These are phyloP conservation scores for Aspergillus caelatus DNA, from an alignment of 2,329 filamentous ascomycete genomes.

Conservation along the genomic window DNA sequence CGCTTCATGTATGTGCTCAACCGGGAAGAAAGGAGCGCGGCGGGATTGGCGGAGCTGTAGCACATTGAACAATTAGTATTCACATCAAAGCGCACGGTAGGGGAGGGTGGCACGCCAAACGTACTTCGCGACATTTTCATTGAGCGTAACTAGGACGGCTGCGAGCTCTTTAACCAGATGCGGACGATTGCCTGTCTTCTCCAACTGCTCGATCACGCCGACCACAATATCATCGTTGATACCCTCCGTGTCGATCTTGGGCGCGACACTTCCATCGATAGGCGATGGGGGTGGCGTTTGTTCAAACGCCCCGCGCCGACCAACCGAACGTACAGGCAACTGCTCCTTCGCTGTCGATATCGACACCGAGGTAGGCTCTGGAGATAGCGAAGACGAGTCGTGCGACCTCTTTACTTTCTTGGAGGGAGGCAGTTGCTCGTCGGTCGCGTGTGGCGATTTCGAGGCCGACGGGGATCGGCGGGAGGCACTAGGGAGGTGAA, in stretches of 20 bases:
- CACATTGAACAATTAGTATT: constrained; percentile 26
- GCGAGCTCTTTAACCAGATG: constrained; percentile 95
- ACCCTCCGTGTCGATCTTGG: constrained; percentile 73
- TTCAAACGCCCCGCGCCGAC: constrained; percentile 59
- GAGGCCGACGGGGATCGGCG: constrained; percentile 64
- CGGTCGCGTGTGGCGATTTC: constrained; percentile 62
- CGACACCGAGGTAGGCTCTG: constrained; percentile 36
- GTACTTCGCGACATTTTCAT: constrained; percentile 89
- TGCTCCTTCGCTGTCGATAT: constrained; percentile 33
- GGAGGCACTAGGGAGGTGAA: constrained; percentile 70
- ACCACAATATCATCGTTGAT: constrained; percentile 97
- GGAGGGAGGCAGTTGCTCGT: constrained; percentile 54
- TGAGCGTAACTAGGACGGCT: constrained; percentile 71
- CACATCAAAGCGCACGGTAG: constrained; percentile 11
- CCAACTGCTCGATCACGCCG: constrained; percentile 82
- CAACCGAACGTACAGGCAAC: constrained; percentile 24
- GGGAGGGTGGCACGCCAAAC: constrained; percentile 41
- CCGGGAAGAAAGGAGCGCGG: constrained; percentile 91
- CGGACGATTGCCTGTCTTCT: constrained; percentile 87
- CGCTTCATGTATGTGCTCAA: constrained; percentile 89
- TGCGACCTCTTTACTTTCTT: constrained; percentile 83
- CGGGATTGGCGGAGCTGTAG: constrained; percentile 86
- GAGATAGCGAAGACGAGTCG: constrained; percentile 49
- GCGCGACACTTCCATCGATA: constrained; percentile 49
- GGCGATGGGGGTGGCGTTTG: constrained; percentile 82